Base-by-base conservation (phyloP, 2,329 filamentous ascomycete genomes). In the Fusarium papillatum region DNA sequence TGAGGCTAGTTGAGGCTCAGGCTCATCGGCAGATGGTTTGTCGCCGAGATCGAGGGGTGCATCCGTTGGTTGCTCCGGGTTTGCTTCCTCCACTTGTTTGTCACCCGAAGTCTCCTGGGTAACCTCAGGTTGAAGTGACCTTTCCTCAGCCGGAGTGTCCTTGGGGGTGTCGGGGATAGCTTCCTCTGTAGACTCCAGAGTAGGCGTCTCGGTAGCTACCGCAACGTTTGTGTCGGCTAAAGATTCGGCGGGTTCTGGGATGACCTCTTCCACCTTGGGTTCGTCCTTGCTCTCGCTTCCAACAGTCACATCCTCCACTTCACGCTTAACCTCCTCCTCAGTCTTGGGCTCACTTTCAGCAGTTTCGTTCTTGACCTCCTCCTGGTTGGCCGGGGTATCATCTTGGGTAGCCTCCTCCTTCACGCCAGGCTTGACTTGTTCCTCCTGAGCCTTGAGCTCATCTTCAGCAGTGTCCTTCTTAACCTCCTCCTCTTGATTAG, bases 1-100 rank as follows among this genome's bases (percentile, higher is more conserved):
- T 31, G 72, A 66, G n/a, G 78, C 72, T 72, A 85, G 83, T 75
- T 81, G 78, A 80, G 72, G 69, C 75, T 80, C 36, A 14, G 55
- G 31, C 31, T 76, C 73, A 38, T 78, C 68, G 24, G 48, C 36
- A 24, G 46, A 22, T 19, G 63, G 36, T 8, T 69, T 34, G 8
- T 64, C 26, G 19, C n/a, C 13, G 17, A 64, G 13, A 24, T 72
- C 50, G 19, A 24, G n/a, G 7, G 61, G 26, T 13, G 41, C 14
- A 13, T 68, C 73, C 11, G 38, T 26, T 31, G 38, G 26, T 50
- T 67, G 50, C 34, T 71, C 55, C 7, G 61, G 13, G 10, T n/a
- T 70, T 63, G 48, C 39, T 22, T 70, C 64, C 22, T 53, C 41
- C 16, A 38, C 36, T n/a, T 26, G 36, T 17, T 60, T 60, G 22